Percentiles rank a stretch among this genome's conserved stretches.
Conservation (phyloP, 495 filamentous ascomycete species). For the Penicillium coprophilum region DNA sequence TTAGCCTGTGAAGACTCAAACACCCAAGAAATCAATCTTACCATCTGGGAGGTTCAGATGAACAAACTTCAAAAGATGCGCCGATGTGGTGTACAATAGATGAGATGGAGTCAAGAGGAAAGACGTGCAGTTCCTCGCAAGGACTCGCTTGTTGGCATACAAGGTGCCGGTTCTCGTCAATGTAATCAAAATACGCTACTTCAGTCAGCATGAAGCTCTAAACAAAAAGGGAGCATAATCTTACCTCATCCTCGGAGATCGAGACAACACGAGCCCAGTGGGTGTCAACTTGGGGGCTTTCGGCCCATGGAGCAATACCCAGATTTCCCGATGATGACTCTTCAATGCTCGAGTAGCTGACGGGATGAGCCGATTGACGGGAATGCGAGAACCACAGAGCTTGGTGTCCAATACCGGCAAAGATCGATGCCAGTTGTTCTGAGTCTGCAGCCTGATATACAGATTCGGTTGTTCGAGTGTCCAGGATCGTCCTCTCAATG, state of each 20-base stretch:
- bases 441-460: slow-evolving; percentile 34
- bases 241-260: slow-evolving; percentile 44
- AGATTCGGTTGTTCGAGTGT: slow-evolving; percentile 36
- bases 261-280: slow-evolving; percentile 42
- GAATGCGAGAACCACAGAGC: slow-evolving; percentile 46
- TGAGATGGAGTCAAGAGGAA: slow-evolving; percentile 80
- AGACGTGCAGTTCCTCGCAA: slow-evolving; percentile 87
- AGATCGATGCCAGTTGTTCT: slow-evolving; percentile 44
- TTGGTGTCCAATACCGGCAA: slow-evolving; percentile 37
- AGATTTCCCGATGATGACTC: slow-evolving; percentile 19
- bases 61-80: slow-evolving; percentile 90
- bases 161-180: slow-evolving; percentile 73
- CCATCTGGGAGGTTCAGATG: slow-evolving; percentile 70
- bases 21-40: slow-evolving; percentile 33
- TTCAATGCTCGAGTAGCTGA: slow-evolving; percentile 35
- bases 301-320: slow-evolving; percentile 27
- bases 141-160: slow-evolving; percentile 68
- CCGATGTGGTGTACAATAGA: slow-evolving; percentile 86
- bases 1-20: slow-evolving; percentile 8
- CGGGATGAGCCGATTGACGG: slow-evolving; percentile 24
- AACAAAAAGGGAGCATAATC: neutral
- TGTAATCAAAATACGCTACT: slow-evolving; percentile 39
- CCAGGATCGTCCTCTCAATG: slow-evolving; percentile 41
- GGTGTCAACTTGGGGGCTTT: slow-evolving; percentile 40
- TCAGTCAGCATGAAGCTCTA: slow-evolving; percentile 18